Evolutionary conservation across 805 yeast species (phyloP), one percentile per base, ranked within the genome.

Genomic region (Candida corydali): DNA sequence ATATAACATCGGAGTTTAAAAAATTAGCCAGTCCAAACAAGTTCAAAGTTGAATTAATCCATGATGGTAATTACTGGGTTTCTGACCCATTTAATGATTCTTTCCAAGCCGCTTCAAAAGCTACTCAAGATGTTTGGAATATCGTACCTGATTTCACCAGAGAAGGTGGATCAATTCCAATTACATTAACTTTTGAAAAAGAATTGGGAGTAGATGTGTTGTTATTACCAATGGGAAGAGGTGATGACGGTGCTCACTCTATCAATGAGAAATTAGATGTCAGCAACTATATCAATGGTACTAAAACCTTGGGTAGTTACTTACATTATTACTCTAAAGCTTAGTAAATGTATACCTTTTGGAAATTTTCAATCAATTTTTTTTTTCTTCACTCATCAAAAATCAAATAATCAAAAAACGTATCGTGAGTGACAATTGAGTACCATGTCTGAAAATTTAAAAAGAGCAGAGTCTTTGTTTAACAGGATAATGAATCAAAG

Each of bases 101-200:
- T 32, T 93, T 91, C 73, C 78, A 87, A 28, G 98, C 98, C 40
- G 99, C 98, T 28, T 76, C 84, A 37, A 78, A 82, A 60, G 98
- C 98, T 40, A 93, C 98, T 29, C 82, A 88, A 61, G 80, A 81
- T 36, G 98, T 93, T 22, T 93, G 96, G 89, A 82, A 86, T 46
- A 78, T 91, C 32, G 94, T 86, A 45, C 98, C 98, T 24, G 98
- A 93, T 64, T 78, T 86, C 58, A 94, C 98, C 27, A 82, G 99
- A 70, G 99, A 93, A 69, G 99, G 99, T 54, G 99, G 99, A 26
- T 89, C 97, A 3, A 93, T 93, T 56, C 99, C 99, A 46, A 89
- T 93, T 60, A 91, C 99, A 16, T 65, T 93, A 49, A 83, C 96
- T 24, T 93, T 93, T 65, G 96, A 93, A 70, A 74, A 88, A 53